Percentiles rank a stretch among this genome's conserved stretches.
These are phyloP conservation scores for Calvatia gigantea DNA, from an alignment of 768 basidiomycete genomes.

Conservation along the genomic window DNA sequence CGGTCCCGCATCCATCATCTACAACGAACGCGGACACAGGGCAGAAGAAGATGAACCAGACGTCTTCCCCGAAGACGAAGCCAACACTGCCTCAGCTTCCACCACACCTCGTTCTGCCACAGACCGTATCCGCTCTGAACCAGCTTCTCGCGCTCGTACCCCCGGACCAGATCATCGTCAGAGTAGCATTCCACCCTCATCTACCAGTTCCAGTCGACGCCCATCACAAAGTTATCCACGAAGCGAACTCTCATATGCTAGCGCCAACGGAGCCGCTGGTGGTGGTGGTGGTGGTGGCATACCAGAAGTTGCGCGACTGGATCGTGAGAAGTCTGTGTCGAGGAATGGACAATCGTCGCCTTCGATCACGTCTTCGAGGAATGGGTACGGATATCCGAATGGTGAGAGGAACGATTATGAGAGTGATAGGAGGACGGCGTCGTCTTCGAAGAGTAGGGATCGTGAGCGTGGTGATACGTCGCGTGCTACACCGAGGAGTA, in stretches of 20 bases:
- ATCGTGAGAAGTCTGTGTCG: slow-evolving; percentile 3
- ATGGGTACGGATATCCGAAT: neutral
- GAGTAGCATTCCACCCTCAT: slow-evolving; percentile 18
- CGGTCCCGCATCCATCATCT: slow-evolving; percentile 77
- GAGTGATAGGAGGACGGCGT: slow-evolving; percentile 2
- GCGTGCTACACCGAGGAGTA: slow-evolving; percentile 18
- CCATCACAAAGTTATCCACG: slow-evolving; percentile 23
- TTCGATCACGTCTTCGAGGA: slow-evolving; percentile 12
- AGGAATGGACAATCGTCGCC: slow-evolving; percentile 13
- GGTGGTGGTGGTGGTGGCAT: slow-evolving; percentile 16
- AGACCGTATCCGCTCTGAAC: slow-evolving; percentile 35
- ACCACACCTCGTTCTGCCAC: slow-evolving; percentile 13
- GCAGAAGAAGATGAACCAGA: slow-evolving; percentile 73
- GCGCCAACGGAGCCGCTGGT: neutral
- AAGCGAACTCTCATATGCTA: slow-evolving; percentile 15
- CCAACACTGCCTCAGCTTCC: slow-evolving; percentile 14
- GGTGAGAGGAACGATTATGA: neutral
- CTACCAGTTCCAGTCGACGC: slow-evolving; percentile 23
- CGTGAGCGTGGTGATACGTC: slow-evolving; percentile 21
- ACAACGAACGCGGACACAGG: slow-evolving; percentile 75
- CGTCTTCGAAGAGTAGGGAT: slow-evolving; percentile 7
- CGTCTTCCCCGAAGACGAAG: slow-evolving; percentile 62
- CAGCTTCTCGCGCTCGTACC: slow-evolving; percentile 54
- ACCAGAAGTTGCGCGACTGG: slow-evolving; percentile 14
- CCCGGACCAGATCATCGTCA: slow-evolving; percentile 24